phyloP scores from a whole-genome alignment of 2,329 filamentous ascomycete genomes.

The Penicillium frequentans region DNA sequence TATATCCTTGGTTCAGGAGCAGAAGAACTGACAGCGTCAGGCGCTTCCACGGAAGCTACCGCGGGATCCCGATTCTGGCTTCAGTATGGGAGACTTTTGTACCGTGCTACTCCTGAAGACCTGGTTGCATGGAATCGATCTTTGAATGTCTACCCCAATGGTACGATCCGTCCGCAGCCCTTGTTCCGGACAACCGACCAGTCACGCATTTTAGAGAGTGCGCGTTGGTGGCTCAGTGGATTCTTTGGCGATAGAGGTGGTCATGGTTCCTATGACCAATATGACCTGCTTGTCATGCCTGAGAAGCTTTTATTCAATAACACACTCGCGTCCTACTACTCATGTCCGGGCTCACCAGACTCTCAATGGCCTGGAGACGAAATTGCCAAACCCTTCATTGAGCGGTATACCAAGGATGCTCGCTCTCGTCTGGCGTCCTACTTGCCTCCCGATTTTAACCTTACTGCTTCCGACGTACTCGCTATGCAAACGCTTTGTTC shows the following conservation, averaged over 20 bases:
- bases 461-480: constrained; percentile 54
- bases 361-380: too few species aligned
- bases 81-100: constrained; percentile 55
- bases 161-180: constrained; percentile 50
- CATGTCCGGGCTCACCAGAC: too few species aligned
- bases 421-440: constrained; percentile 49
- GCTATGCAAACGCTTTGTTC: constrained; percentile 55
- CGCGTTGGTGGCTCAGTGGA: constrained; percentile 44
- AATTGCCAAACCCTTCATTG: constrained; percentile 36
- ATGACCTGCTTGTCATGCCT: constrained; percentile 52
- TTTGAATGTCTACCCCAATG: constrained; percentile 43
- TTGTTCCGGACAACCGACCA: constrained; percentile 57
- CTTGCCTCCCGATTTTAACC: constrained; percentile 49
- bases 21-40: constrained; percentile 47
- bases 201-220: constrained; percentile 55
- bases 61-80: constrained; percentile 56
- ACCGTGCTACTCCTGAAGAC: constrained; percentile 47
- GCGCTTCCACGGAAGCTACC: constrained; percentile 52
- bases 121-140: constrained; percentile 51
- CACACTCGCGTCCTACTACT: constrained; percentile 20
- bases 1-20: constrained; percentile 46
- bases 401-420: constrained; percentile 48
- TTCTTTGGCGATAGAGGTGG: constrained; percentile 26
- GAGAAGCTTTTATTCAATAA: constrained; percentile 55
- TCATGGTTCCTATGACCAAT: constrained; percentile 29